Evolutionary conservation across 495 filamentous ascomycete species (phyloP).

Genomic region (Aspergillus egyptiacus): DNA sequence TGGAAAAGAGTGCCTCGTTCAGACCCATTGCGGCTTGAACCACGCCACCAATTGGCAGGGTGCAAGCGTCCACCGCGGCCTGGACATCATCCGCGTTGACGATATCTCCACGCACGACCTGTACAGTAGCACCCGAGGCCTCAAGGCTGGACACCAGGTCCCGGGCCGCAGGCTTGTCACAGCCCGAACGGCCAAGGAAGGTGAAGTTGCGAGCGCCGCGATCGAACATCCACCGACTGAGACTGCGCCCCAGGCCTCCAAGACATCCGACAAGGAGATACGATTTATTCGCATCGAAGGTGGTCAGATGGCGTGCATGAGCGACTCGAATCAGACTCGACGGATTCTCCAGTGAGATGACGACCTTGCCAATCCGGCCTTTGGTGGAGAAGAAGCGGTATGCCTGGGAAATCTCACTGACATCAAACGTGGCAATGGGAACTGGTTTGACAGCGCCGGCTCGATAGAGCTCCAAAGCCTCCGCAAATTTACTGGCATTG

Average conservation of each 20-base stretch:
- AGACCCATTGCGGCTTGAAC: constrained; percentile 35
- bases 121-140: constrained; percentile 11
- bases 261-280: constrained; percentile 45
- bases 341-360: background rate
- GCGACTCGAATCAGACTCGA: too few relatives aligned
- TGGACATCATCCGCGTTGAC: background rate
- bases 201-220: constrained; percentile 51
- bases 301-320: too few relatives aligned
- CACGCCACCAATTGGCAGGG: constrained; percentile 21
- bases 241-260: constrained; percentile 54
- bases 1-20: constrained; percentile 30
- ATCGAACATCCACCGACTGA: constrained; percentile 51
- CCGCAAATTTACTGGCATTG: too few relatives aligned
- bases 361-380: background rate
- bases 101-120: constrained; percentile 15
- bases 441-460: background rate
- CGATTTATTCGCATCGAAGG: constrained; percentile 13
- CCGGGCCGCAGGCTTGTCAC: background rate
- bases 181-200: constrained; percentile 32
- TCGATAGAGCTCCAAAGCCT: background rate
- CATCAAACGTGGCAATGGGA: background rate
- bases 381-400: background rate
- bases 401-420: background rate
- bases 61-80: background rate
- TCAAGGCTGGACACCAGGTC: constrained; percentile 33